These are phyloP conservation scores for Durusdinium trenchii DNA, from an alignment of 73 alveolate species.

Conservation along the genomic window DNA sequence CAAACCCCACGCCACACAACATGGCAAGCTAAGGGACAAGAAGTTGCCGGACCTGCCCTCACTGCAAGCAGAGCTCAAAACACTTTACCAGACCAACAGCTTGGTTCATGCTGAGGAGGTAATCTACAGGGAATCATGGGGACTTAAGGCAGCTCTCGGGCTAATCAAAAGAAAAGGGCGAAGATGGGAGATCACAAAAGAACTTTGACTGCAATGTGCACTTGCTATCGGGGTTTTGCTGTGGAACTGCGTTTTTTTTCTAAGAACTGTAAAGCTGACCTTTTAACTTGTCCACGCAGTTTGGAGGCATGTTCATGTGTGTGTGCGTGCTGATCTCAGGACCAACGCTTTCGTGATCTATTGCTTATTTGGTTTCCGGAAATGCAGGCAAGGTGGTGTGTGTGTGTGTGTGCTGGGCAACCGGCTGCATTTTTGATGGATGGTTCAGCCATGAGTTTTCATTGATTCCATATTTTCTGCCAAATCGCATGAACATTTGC, in stretches of 20 bases:
- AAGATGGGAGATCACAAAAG: background rate
- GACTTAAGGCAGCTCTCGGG: background rate
- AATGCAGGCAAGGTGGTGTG: background rate
- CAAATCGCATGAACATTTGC: too few species aligned
- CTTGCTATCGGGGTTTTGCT: too few species aligned
- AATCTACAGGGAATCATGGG: slow-evolving; percentile 10
- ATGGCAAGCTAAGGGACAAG: background rate
- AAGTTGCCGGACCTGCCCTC: background rate
- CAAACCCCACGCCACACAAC: background rate
- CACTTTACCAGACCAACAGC: background rate
- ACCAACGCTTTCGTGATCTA: background rate
- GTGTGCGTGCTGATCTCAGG: too few species aligned
- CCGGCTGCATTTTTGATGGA: too few species aligned
- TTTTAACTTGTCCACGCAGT: too few species aligned
- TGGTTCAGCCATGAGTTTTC: too few species aligned
- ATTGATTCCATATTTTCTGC: too few species aligned
- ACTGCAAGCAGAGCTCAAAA: background rate
- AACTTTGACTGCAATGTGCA: background rate
- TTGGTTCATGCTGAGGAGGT: background rate
- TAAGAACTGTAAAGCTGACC: too few species aligned
- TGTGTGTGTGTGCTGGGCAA: too few species aligned
- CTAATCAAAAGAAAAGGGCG: background rate
- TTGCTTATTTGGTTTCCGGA: background rate
- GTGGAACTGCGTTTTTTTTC: too few species aligned
- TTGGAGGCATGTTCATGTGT: too few species aligned